Evolutionary conservation across 2,329 filamentous ascomycete genomes (phyloP), one percentile per base, ranked within the genome.

Genomic region (Aotearoamyces nothofagi): DNA sequence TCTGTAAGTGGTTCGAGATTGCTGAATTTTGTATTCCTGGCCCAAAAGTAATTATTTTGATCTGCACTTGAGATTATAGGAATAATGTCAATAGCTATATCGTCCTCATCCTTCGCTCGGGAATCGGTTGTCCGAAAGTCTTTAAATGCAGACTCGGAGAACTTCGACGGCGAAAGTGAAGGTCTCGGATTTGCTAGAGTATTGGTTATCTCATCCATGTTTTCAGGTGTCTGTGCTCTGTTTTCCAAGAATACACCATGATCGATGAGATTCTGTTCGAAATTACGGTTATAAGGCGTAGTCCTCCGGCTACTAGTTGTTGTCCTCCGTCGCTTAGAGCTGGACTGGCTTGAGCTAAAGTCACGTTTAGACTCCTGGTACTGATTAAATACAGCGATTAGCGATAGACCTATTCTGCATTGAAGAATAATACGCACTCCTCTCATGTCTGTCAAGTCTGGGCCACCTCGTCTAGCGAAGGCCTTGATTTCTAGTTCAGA

Each of bases 1-100:
- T 53, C 41, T 3, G 46, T 54, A 17, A 61, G 40, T 20, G 39
- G 40, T 12, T 46, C 40, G 23, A 59, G 47, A 30, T 56, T 55
- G n/a, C 22, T 32, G 31, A 58, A 58, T 10, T 57, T 5, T 35
- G 11, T 7, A 45, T 40, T 24, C 46, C 39, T 15, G 40, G 37
- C 19, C 31, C 41, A 39, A 5, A 35, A 11, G 6, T 46, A 39
- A 24, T 49, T 39, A 29, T 27, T 32, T 20, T 20, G 19, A n/a
- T 37, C 43, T 9, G 42, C 42, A 13, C 29, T 22, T 26, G 55
- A 49, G 7, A 46, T 38, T 9, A 52, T 46, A 17, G 60, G 34
- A 2, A 56, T 41, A 30, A 41, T 32, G 13, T 36, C 36, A 27
- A 44, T 40, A 5, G 56, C 45, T 19, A 50, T 45, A 17, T 46